Evolutionary conservation across 345 rosid genomes (phyloP), one percentile per base, ranked within the genome.

Genomic region (Firmiana major): DNA sequence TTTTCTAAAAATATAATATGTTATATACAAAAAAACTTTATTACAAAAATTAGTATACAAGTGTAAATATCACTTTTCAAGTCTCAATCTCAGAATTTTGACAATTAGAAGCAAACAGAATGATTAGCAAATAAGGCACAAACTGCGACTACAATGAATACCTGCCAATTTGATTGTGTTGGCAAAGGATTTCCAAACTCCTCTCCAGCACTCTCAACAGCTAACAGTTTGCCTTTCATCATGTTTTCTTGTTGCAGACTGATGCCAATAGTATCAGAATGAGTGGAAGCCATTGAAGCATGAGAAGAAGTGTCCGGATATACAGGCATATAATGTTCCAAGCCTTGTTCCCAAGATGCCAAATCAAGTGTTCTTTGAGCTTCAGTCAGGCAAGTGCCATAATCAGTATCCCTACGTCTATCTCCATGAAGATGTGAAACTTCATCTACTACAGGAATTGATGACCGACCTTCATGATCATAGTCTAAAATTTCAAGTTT

Each of bases 101-200:
- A 34, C 6, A 28, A 36, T 48, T 36, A 26, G 40, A 46, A 46
- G 34, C 38, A 68, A 67, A 46, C 21, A 12, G 31, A 48, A 69
- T 28, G 42, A 48, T 69, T 26, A 13, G 26, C 8, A 48, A 19
- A 57, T 26, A 69, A 11, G 53, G 17, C 6, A n/a, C 9, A 4
- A 69, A 46, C 46, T 48, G 40, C 40, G 48, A 46, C 75, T 60
- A 28, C 22, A 24, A 54, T 42, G 67, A 78, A 36, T 83, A 92
- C 98, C 97, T 94, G 94, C 93, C 90, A 89, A 83, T 86, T 82
- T 72, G 85, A 75, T 77, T 91, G 93, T 55, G 79, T 53, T 21
- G 86, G 82, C 65, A 80, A 73, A 85, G 88, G 83, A 81, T 82
- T 78, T 75, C 77, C 86, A 72, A 77, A 71, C 34, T 78, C 84